Conservation (phyloP, 148 eudicot genomes). For the Fallopia convolvulus region DNA sequence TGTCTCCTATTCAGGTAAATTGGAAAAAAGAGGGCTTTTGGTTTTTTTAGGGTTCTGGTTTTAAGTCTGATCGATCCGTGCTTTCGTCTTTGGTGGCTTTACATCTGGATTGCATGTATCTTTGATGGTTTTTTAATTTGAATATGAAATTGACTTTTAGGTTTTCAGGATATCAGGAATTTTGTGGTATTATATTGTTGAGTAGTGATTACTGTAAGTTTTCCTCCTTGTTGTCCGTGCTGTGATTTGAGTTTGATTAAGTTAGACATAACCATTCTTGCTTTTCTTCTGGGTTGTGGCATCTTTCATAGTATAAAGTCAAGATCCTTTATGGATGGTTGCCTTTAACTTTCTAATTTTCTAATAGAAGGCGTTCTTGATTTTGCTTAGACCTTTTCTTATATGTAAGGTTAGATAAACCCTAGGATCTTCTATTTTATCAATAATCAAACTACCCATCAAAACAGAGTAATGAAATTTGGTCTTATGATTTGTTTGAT, state of each 20-base stretch:
- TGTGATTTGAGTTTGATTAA: background rate
- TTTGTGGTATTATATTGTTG: background rate
- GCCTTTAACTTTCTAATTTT: background rate
- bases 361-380: background rate
- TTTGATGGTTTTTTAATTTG: background rate
- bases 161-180: background rate
- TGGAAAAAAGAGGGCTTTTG: background rate
- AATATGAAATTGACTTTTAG: background rate
- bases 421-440: background rate
- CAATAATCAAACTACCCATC: background rate
- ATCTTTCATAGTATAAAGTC: background rate
- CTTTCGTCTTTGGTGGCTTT: background rate
- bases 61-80: background rate
- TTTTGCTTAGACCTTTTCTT: background rate
- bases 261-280: background rate
- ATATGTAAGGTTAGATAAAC: background rate
- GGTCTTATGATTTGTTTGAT: background rate
- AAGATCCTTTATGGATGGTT: background rate
- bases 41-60: background rate
- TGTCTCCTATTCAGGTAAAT: conserved; percentile 74
- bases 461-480: background rate
- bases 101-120: background rate
- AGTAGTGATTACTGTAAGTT: background rate
- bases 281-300: background rate
- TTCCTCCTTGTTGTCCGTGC: background rate